These are phyloP conservation scores for Rhizophagus clarus DNA, from an alignment of 192 early-diverging fungal species.

Conservation along the genomic window DNA sequence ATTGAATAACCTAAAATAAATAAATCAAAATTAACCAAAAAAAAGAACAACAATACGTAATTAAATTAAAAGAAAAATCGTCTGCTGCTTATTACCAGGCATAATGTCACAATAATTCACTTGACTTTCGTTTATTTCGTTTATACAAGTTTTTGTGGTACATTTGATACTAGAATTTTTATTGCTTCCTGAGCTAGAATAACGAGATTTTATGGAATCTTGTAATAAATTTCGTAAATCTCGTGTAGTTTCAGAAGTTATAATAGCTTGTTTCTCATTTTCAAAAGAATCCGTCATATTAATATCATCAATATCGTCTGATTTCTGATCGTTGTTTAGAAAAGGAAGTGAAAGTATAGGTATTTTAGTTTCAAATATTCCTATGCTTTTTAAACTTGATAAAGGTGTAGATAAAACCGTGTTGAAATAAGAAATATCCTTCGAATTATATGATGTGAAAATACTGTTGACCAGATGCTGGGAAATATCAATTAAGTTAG, in stretches of 20 bases:
- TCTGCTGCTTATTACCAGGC: constrained; percentile 38
- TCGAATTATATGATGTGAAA: background rate
- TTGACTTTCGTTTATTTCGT: constrained; percentile 40
- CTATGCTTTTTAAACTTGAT: background rate
- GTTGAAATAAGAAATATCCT: background rate
- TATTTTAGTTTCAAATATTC: background rate
- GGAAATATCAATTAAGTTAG: background rate
- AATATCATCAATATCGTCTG: background rate
- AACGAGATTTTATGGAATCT: constrained; percentile 35
- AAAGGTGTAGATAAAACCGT: background rate
- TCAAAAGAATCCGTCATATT: background rate
- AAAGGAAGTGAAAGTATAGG: background rate
- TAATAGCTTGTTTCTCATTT: background rate
- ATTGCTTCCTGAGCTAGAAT: constrained; percentile 34
- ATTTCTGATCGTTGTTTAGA: too few relatives aligned
- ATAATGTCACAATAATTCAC: constrained; percentile 53
- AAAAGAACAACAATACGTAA: too few relatives aligned
- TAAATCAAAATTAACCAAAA: too few relatives aligned
- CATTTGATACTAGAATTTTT: constrained; percentile 23
- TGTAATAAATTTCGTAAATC: constrained; percentile 1
- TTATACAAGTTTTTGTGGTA: background rate
- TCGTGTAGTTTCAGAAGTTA: background rate
- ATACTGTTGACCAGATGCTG: background rate
- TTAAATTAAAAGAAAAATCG: too few relatives aligned
- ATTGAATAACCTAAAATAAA: constrained; percentile 35